Evolutionary conservation across 2,329 filamentous ascomycete species (phyloP).

Genomic region (Talaromyces sp.): DNA sequence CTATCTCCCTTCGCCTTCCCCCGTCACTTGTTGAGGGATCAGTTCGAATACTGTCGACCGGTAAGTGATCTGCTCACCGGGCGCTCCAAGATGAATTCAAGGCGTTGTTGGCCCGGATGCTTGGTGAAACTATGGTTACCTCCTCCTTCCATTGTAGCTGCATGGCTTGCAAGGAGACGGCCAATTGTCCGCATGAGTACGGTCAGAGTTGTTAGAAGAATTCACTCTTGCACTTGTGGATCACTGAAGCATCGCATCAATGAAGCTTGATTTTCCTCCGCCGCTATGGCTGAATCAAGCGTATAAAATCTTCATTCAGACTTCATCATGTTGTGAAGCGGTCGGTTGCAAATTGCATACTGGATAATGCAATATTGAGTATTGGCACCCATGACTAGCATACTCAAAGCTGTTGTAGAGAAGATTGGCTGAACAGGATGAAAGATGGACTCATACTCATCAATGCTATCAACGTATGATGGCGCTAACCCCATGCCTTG

Average conservation of each 20-base stretch:
- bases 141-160: not conserved
- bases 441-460: not conserved
- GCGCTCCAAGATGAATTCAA: not conserved
- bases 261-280: not conserved
- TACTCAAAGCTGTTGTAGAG: not conserved
- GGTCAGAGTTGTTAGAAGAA: not conserved
- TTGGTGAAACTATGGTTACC: not conserved
- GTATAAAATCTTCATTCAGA: not conserved
- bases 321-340: not conserved
- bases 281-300: not conserved
- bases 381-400: too few species aligned
- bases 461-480: not conserved
- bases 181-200: not conserved
- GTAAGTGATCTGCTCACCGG: not conserved
- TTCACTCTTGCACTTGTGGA: not conserved
- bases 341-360: not conserved
- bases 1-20: not conserved
- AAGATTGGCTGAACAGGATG: not conserved
- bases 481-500: not conserved
- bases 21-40: not conserved
- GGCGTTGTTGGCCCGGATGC: not conserved
- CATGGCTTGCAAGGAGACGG: not conserved
- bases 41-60: not conserved
- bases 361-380: too few species aligned
- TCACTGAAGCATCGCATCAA: not conserved